phyloP scores from a whole-genome alignment of 257 asterid species.

The Solanum ossicruentum region DNA sequence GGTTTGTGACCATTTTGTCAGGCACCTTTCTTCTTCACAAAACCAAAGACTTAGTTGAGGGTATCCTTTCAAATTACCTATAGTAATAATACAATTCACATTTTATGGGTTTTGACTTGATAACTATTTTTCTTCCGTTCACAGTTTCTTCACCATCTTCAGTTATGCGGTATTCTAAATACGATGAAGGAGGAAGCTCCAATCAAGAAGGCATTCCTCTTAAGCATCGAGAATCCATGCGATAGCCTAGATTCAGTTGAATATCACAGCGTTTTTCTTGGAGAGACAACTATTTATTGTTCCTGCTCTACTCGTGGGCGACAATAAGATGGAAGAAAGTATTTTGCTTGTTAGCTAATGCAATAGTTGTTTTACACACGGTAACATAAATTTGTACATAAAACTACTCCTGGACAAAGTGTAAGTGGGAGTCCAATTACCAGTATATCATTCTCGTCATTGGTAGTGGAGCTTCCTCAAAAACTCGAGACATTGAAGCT shows the following conservation, averaged over 20 bases:
- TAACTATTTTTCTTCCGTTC: background rate
- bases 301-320: background rate
- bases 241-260: background rate
- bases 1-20: slow-evolving; percentile 23
- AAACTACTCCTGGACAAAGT: background rate
- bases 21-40: slow-evolving; percentile 33
- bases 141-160: slow-evolving; percentile 5
- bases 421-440: background rate
- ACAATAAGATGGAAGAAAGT: background rate
- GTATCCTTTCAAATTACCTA: background rate
- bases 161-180: slow-evolving; percentile 1
- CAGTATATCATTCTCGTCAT: background rate
- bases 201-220: slow-evolving; percentile 16
- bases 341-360: background rate
- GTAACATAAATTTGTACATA: background rate
- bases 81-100: background rate
- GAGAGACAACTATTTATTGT: background rate
- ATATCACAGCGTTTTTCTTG: background rate
- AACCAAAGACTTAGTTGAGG: slow-evolving; percentile 20
- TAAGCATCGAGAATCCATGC: slow-evolving; percentile 8
- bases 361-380: background rate
- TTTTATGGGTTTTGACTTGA: background rate
- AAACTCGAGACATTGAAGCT: background rate
- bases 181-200: background rate
- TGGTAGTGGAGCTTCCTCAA: background rate